Evolutionary conservation across 129 eudicot genomes (phyloP).

Genomic region (Lactuca saligna): DNA sequence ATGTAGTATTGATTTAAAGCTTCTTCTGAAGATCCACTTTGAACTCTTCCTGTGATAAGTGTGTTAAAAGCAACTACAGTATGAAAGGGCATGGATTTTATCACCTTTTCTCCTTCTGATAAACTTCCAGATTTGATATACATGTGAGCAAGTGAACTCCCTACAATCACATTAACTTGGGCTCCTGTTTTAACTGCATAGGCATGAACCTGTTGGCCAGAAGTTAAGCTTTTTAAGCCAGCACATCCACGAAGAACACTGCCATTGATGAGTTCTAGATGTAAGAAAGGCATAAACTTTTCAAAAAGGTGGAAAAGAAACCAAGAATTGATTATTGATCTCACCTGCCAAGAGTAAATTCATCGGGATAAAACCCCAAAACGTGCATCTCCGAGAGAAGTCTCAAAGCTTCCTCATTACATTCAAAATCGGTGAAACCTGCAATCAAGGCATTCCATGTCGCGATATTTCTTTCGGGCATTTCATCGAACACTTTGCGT

Average conservation of each 20-base stretch:
- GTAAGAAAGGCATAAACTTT: conserved; percentile 10
- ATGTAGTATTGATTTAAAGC: conserved; percentile 59
- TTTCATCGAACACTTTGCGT: conserved; percentile 50
- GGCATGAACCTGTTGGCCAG: conserved; percentile 75
- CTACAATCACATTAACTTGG: conserved; percentile 55
- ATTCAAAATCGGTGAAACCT: conserved; percentile 55
- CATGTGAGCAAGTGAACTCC: conserved; percentile 85
- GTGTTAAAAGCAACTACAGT: conserved; percentile 69
- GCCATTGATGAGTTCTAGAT: conserved; percentile 37
- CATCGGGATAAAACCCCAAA: conserved; percentile 66
- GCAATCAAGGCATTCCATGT: conserved; percentile 77
- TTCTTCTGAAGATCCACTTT: conserved; percentile 64
- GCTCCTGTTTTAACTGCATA: conserved; percentile 53
- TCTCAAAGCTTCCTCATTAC: conserved; percentile 61
- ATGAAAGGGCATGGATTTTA: conserved; percentile 57
- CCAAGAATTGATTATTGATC: background rate
- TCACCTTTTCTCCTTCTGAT: conserved; percentile 66
- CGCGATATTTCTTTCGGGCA: conserved; percentile 67
- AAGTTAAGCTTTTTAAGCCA: conserved; percentile 58
- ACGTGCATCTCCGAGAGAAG: conserved; percentile 50
- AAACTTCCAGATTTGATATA: conserved; percentile 78
- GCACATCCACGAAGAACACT: conserved; percentile 94
- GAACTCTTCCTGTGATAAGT: conserved; percentile 77
- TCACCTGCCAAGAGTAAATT: conserved; percentile 55
- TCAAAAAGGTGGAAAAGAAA: background rate